Percentiles rank a stretch among this genome's conserved stretches.
These are phyloP conservation scores for Neurospora sp. DNA, from an alignment of 2,329 filamentous ascomycete species.

Conservation along the genomic window DNA sequence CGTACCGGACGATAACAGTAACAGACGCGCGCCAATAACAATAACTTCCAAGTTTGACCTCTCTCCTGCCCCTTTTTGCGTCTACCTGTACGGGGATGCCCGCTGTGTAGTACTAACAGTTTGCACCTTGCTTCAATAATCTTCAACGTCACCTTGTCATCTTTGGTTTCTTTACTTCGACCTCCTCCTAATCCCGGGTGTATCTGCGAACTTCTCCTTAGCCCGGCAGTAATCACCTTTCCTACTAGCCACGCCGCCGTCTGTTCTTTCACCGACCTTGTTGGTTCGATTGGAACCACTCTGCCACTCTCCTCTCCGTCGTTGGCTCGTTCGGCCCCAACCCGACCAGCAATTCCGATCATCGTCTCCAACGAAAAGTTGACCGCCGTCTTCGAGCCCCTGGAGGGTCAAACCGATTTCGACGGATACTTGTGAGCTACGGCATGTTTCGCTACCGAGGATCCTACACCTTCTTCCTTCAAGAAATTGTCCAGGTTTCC, in stretches of 20 bases:
- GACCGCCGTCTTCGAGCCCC: background rate
- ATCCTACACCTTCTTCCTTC: conserved; percentile 1
- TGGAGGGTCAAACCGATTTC: background rate
- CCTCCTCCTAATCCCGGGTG: background rate
- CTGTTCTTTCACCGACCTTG: background rate
- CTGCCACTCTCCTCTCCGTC: background rate
- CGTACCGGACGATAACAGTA: background rate
- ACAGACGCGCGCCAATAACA: background rate
- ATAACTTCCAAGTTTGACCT: background rate
- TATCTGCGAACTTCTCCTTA: background rate
- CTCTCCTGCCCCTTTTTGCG: background rate
- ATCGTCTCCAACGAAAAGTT: background rate
- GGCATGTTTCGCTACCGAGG: conserved; percentile 17
- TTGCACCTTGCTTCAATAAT: background rate
- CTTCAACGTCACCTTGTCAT: background rate
- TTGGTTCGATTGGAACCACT: background rate
- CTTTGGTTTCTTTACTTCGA: background rate
- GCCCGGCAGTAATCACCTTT: background rate
- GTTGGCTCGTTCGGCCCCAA: background rate
- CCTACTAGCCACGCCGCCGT: background rate
- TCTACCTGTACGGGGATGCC: background rate
- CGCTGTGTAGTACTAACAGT: background rate
- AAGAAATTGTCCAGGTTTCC: background rate
- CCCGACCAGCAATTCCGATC: background rate
- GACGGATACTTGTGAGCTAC: background rate